phyloP scores from a whole-genome alignment of 352 stramenopile genomes.

The Phytopythium montanum region DNA sequence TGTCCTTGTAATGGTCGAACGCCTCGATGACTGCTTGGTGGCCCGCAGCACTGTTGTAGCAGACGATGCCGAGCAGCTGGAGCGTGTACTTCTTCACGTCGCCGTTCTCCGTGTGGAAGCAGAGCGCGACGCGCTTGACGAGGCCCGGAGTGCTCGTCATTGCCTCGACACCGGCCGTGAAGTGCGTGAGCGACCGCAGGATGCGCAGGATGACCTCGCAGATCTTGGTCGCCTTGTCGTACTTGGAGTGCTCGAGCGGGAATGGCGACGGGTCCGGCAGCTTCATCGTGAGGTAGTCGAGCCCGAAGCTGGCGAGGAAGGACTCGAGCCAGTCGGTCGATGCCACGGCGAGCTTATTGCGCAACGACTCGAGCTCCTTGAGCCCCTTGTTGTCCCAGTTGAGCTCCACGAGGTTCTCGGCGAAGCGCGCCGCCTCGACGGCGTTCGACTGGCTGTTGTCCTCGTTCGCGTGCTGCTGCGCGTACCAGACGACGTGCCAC shows the following conservation, averaged over 20 bases:
- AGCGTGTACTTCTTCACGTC: conserved; percentile 83
- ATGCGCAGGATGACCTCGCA: conserved; percentile 79
- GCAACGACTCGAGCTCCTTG: conserved; percentile 65
- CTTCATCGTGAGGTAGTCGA: conserved; percentile 87
- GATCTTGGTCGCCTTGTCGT: conserved; percentile 69
- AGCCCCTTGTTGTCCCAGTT: conserved; percentile 83
- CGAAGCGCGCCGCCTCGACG: conserved; percentile 56
- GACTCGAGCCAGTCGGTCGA: conserved; percentile 78
- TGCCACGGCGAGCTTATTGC: conserved; percentile 61
- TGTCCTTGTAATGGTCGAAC: conserved; percentile 83
- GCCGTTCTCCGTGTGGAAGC: conserved; percentile 82
- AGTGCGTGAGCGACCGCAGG: conserved; percentile 73
- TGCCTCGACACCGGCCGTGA: conserved; percentile 71
- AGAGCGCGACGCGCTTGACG: conserved; percentile 75
- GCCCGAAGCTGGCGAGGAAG: conserved; percentile 68
- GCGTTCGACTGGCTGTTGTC: conserved; percentile 55
- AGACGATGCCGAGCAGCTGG: conserved; percentile 79
- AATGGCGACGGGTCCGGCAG: conserved; percentile 79
- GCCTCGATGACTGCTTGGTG: conserved; percentile 78
- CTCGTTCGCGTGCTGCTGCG: conserved; percentile 77
- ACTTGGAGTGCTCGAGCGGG: conserved; percentile 74
- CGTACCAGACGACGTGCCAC: conserved; percentile 84
- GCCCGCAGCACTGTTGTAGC: conserved; percentile 83
- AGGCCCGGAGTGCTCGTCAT: conserved; percentile 80
- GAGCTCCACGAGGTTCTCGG: conserved; percentile 74